Conservation (phyloP, 768 basidiomycete genomes). For the Hypsizygus marmoreus region DNA sequence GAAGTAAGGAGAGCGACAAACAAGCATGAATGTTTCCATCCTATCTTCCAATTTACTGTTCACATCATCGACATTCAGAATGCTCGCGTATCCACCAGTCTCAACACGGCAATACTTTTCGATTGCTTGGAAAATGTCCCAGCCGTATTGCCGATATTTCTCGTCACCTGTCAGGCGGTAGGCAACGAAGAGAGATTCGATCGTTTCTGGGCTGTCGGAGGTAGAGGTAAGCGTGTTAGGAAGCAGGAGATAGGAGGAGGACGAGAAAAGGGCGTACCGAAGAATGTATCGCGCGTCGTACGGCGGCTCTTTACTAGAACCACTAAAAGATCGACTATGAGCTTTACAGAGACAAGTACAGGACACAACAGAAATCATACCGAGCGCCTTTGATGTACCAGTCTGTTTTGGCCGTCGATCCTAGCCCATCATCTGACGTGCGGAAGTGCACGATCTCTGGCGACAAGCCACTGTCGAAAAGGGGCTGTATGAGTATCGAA, state of each 20-base stretch:
- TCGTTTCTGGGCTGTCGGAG: constrained; percentile 3
- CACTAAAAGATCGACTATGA: constrained; percentile 11
- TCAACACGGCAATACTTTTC: constrained; percentile 78
- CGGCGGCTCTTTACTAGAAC: constrained; percentile 38
- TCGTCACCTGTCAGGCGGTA: constrained; percentile 85
- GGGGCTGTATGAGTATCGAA: neutral
- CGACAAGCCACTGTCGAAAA: constrained; percentile 63
- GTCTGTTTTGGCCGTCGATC: constrained; percentile 45
- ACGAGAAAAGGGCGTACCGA: constrained; percentile 45
- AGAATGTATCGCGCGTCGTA: constrained; percentile 94
- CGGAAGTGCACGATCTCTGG: constrained; percentile 90
- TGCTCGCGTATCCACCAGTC: constrained; percentile 82
- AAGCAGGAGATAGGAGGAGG: neutral
- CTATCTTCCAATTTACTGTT: constrained; percentile 73
- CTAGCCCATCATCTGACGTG: constrained; percentile 49
- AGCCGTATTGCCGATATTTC: constrained; percentile 81
- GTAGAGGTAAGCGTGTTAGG: neutral
- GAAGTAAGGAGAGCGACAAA: constrained; percentile 33
- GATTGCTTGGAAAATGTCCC: constrained; percentile 91
- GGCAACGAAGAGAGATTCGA: constrained; percentile 71
- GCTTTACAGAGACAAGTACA: neutral
- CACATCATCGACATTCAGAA: constrained; percentile 83
- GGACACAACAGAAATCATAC: constrained; percentile 35
- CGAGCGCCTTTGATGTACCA: constrained; percentile 89
- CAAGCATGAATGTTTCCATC: constrained; percentile 97